A percentile compares a stretch with the other conserved stretches of the same genome.
phyloP scores from a whole-genome alignment of 441 rosid genomes.

The Populus hybrid region DNA sequence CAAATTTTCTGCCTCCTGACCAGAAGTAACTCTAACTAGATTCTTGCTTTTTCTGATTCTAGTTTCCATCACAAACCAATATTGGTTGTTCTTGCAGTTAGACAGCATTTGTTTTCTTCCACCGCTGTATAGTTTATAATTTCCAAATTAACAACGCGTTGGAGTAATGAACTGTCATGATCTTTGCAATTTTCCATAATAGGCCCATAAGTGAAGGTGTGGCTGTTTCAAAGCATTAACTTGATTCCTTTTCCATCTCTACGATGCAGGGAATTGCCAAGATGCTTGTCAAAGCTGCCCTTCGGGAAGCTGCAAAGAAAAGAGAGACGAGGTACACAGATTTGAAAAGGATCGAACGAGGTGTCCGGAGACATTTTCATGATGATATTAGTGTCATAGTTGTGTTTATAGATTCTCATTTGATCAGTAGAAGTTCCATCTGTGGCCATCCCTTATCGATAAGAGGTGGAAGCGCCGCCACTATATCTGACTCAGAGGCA shows the following conservation, averaged over 20 bases:
- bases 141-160: no score
- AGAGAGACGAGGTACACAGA: constrained; percentile 78
- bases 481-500: background rate
- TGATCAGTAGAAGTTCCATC: constrained; percentile 11
- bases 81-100: background rate
- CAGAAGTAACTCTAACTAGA: background rate
- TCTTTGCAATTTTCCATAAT: background rate
- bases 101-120: background rate
- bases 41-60: no score
- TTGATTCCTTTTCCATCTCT: background rate
- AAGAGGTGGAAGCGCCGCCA: constrained; percentile 29
- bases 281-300: constrained; percentile 66
- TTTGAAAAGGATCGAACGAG: constrained; percentile 69
- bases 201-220: background rate
- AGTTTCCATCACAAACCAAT: background rate
- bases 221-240: background rate
- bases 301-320: constrained; percentile 73
- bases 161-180: background rate
- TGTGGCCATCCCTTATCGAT: constrained; percentile 40
- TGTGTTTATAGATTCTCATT: constrained; percentile 53
- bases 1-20: background rate
- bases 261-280: constrained; percentile 56
- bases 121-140: background rate
- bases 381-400: constrained; percentile 82
- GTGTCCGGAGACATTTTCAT: constrained; percentile 51